Base-by-base conservation (phyloP, 148 eudicot genomes). In the Selenicereus undatus region DNA sequence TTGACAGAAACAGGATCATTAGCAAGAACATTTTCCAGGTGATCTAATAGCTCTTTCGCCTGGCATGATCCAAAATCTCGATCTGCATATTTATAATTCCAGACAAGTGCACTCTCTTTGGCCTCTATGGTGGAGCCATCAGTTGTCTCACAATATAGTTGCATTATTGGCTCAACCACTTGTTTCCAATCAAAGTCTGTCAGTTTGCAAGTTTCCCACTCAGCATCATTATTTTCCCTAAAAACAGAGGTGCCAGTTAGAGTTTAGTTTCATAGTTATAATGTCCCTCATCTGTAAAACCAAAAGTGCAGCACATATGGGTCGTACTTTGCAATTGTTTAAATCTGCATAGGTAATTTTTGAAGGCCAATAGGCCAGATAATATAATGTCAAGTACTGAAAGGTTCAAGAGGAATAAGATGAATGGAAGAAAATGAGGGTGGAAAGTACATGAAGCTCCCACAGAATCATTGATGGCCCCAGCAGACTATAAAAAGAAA, bases 1-100 rank as follows among this genome's bases (percentile, higher is more conserved):
- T 92, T 92, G 48, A 92, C 94, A 60, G 97, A 83, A 78, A 92
- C 94, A 14, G 97, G 97, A 80, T 92, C 97, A 74, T 91, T 92
- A 50, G 93, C 91, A 32, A 92, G 91, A 70, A 90, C 97, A 79
- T 93, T 92, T 86, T 92, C 92, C 12, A 92, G 85, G 81, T 92
- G 97, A 80, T 92, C 97, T 64, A 88, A 75, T 78, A 92, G 86
- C 85, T 92, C 97, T 85, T 90, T 92, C 32, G 97, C 91, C 66
- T 92, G 97, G 70, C 92, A 86, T 12, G 91, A 88, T 12, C 93
- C 96, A 71, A 92, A 92, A 84, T 89, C 96, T 16, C 88, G 93
- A 81, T 92, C 93, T 1, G 97, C 97, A 81, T 88, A 76, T 71
- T 86, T 84, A 79, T 92, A 88, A 43, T 92, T 83, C 97, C 97